Base-by-base conservation (phyloP, 208 protist species). In the Acanthamoeba lenticulata region DNA sequence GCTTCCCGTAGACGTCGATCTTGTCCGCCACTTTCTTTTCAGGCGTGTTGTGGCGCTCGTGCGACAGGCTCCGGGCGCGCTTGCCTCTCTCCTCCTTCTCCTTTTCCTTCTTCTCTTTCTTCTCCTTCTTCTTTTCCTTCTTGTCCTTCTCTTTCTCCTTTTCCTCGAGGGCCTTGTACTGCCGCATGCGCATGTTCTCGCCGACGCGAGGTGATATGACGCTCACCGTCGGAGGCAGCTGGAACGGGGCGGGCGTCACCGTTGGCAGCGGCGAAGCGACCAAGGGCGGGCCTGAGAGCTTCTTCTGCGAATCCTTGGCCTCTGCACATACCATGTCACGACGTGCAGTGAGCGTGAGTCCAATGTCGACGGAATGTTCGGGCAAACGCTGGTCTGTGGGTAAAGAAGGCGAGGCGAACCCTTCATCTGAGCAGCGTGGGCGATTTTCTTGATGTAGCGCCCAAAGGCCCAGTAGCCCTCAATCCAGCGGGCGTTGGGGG, bases 141-240 rank as follows among this genome's bases (percentile, higher is more conserved):
- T 49, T 83, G 6, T 83, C 74, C 74, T 83, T 83, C 74, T 52
- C 32, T 44, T 86, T 86, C 27, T 86, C 77, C 77, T 86, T 47
- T 17, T 86, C 77, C 34, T 86, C 77, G 24, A 86, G 77, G 0
- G 77, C 77, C 77, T 60, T 86, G 77, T 40, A 86, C 45, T 86
- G 77, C 29, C 77, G 38, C 45, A 86, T 57, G 1, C 45, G 77
- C 77, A 57, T 86, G 77, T 57, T 86, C 44, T 47, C 77, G 44
- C 77, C 45, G 11, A 19, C 40, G 36, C 38, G 32, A 19, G 77
- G 45, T 19, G 45, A 86, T 24, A 85, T 32, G 34, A 32, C 34
- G 2, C 4, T 34, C 32, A 32, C 32, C 17, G 38, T 27, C 65
- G 36, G 19, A 57, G 49, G 49, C 49, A 57, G 49, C 9, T 9